These are phyloP conservation scores for Solanum chiquidenum DNA, from an alignment of 257 asterid genomes.

Conservation along the genomic window DNA sequence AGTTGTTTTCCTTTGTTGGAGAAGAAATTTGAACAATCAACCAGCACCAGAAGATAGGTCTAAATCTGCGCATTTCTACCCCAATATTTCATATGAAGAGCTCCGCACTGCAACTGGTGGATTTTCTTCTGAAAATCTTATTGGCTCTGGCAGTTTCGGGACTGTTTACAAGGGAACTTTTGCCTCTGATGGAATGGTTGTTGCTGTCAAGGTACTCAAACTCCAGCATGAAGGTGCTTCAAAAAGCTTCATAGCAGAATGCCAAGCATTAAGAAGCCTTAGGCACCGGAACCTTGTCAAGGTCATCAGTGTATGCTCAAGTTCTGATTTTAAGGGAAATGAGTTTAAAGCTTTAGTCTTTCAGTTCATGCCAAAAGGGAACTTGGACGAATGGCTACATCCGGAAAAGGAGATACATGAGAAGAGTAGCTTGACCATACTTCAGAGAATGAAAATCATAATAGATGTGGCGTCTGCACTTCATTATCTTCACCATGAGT, in stretches of 20 bases:
- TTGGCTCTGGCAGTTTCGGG: slow-evolving; percentile 39
- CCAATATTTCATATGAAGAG: slow-evolving; percentile 26
- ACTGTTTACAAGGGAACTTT: slow-evolving; percentile 31
- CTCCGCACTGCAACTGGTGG: slow-evolving; percentile 26
- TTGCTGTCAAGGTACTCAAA: slow-evolving; percentile 38
- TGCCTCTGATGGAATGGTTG: slow-evolving; percentile 12
- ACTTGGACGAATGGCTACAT: slow-evolving; percentile 43
- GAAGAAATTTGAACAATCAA: background rate
- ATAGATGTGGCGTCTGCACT: slow-evolving; percentile 35
- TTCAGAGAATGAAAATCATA: slow-evolving; percentile 26
- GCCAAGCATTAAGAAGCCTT: slow-evolving; percentile 31
- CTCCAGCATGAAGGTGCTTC: slow-evolving; percentile 27
- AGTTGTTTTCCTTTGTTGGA: slow-evolving; percentile 8
- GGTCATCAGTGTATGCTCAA: slow-evolving; percentile 40
- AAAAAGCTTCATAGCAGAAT: slow-evolving; percentile 40
- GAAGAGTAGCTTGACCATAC: slow-evolving; percentile 11
- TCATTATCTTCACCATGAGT: slow-evolving; percentile 34
- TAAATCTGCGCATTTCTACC: background rate
- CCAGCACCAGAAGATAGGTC: background rate
- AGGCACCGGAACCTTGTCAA: slow-evolving; percentile 39
- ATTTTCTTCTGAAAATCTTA: slow-evolving; percentile 21
- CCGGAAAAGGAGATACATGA: slow-evolving; percentile 8
- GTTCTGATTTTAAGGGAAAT: slow-evolving; percentile 25
- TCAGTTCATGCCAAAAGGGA: slow-evolving; percentile 36
- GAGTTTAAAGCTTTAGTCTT: slow-evolving; percentile 41